Evolutionary conservation across 306 rosid genomes (phyloP).

Genomic region (Acacia crassicarpa): DNA sequence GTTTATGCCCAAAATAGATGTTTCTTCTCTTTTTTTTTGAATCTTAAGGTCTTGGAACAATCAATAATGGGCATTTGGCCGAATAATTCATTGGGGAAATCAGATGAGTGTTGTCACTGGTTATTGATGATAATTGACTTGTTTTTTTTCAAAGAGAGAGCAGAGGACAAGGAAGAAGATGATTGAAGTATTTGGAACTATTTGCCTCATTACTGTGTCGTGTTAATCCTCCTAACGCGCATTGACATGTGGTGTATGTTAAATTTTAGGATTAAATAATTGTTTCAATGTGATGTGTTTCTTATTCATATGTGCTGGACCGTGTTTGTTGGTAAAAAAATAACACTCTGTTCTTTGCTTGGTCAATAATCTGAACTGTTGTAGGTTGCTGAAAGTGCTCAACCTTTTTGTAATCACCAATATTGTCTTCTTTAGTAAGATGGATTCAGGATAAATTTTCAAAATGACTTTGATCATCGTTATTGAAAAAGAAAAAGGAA

Average conservation of each 20-base stretch:
- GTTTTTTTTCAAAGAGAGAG: too few relatives aligned
- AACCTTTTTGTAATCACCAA: constrained; percentile 17
- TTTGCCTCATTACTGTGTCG: too few relatives aligned
- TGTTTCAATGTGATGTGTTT: constrained; percentile 32
- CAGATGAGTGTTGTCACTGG: too few relatives aligned
- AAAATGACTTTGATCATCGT: too few relatives aligned
- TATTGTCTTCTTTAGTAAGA: too few relatives aligned
- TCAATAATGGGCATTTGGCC: neutral
- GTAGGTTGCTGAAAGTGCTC: constrained; percentile 11
- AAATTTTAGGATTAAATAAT: constrained; percentile 35
- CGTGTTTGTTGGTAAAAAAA: neutral
- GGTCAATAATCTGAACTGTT: neutral
- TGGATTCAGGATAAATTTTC: too few relatives aligned
- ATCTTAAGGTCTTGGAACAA: constrained; percentile 9
- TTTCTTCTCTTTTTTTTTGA: neutral
- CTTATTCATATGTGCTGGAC: constrained; percentile 36
- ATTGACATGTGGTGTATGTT: constrained; percentile 29
- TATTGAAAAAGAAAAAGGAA: too few relatives aligned
- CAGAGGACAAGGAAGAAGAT: too few relatives aligned
- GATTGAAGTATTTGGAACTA: too few relatives aligned
- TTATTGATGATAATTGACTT: too few relatives aligned
- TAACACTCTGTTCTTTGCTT: constrained; percentile 2
- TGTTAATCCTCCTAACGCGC: too few relatives aligned
- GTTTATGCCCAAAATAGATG: neutral
- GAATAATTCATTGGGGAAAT: neutral